Percentiles rank a stretch among this genome's conserved stretches.
These are phyloP conservation scores for Suzukiozyma palmioleophila DNA, from an alignment of 1,139 yeast species.

Conservation along the genomic window DNA sequence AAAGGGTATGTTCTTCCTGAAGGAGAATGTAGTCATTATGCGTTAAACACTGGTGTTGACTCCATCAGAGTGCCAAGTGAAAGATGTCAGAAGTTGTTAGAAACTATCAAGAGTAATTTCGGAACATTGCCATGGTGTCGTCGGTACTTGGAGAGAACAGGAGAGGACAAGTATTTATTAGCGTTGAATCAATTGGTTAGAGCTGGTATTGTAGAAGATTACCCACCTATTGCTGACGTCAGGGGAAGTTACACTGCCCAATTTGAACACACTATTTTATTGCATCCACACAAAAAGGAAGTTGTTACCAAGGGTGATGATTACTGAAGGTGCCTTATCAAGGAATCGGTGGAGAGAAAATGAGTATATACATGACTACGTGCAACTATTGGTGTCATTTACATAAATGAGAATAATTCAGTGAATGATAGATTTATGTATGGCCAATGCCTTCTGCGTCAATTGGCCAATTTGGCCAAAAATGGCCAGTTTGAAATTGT, in stretches of 20 bases:
- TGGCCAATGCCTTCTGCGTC: no score
- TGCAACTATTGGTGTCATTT: background rate
- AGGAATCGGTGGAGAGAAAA: background rate
- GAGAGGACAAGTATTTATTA: slow-evolving; percentile 85
- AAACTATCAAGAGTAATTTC: slow-evolving; percentile 70
- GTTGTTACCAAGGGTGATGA: slow-evolving; percentile 95
- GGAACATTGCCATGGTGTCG: slow-evolving; percentile 98
- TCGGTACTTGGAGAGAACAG: slow-evolving; percentile 84
- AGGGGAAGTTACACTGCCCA: slow-evolving; percentile 93
- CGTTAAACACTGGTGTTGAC: slow-evolving; percentile 49
- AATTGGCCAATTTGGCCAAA: no score
- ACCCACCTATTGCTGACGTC: slow-evolving; percentile 91
- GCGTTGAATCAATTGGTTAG: slow-evolving; percentile 87
- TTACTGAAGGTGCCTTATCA: slow-evolving; percentile 36
- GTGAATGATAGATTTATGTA: no score
- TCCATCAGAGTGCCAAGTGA: slow-evolving; percentile 48
- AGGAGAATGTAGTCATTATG: slow-evolving; percentile 95
- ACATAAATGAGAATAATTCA: no score
- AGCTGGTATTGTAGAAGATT: slow-evolving; percentile 84
- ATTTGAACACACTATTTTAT: slow-evolving; percentile 86
- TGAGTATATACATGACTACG: background rate
- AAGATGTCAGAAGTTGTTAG: slow-evolving; percentile 63
- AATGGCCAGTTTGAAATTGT: no score
- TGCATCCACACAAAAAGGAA: slow-evolving; percentile 90
- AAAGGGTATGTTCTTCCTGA: slow-evolving; percentile 79